Evolutionary conservation across 2,329 filamentous ascomycete genomes (phyloP), one percentile per base, ranked within the genome.

Genomic region (Xylaria sp.): DNA sequence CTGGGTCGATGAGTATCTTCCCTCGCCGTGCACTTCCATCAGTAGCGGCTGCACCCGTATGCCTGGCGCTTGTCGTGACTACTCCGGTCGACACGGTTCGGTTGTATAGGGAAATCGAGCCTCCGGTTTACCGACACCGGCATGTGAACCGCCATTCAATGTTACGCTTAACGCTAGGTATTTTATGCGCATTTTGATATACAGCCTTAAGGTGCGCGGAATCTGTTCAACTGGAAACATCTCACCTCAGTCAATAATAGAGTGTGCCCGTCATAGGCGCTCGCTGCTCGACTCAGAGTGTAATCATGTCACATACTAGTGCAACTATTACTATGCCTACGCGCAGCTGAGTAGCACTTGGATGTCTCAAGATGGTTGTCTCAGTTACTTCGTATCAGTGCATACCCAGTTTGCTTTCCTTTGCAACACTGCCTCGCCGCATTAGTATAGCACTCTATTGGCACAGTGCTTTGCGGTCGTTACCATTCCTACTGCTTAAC

Each of bases 111-210:
- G 17, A 19, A 38, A 46, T 47, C 19, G 42, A 63, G 38, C 40
- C 42, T 45, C 61, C 55, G 35, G 56, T 61, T 53, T 37, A 53
- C 65, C 65, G 63, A 64, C 51, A 52, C 65, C 63, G 63, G 53
- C 60, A 61, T 62, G 51, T 40, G 43, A 40, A 46, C 51, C 45
- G 49, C 54, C 38, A 31, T 45, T 53, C 56, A 60, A 61, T 45
- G 55, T 56, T 61, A 38, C n/a, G 33, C 57, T 57, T 46, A 17
- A 55, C 40, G 50, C 47, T 42, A 38, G 43, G 43, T 45, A 35
- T 57, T 60, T 60, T 47, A 23, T 40, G 46, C 53, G 42, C 17
- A 9, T 35, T 12, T 12, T 33, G 14, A 46, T 50, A 46, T 55
- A 53, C 49, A 38, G 21, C 28, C 42, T 47, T 21, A 31, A n/a